phyloP scores from a whole-genome alignment of 169 alveolate species.

The Plasmodium sp. region DNA sequence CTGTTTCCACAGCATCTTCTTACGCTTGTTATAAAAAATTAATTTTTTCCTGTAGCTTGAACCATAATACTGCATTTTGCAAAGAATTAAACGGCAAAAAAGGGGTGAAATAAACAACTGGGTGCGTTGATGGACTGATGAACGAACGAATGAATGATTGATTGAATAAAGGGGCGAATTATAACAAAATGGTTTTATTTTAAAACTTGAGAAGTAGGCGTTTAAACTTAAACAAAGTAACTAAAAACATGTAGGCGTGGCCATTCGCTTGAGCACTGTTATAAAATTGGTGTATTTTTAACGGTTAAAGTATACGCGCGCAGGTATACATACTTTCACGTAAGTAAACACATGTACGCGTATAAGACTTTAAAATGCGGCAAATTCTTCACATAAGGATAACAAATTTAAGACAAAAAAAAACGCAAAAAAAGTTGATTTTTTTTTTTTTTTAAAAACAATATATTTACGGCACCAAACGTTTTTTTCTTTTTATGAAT shows the following conservation, averaged over 20 bases:
- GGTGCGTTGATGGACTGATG: background rate
- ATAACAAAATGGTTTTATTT: conserved; percentile 40
- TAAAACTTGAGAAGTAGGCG: background rate
- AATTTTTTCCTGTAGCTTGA: background rate
- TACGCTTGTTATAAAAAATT: conserved; percentile 14
- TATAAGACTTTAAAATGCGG: conserved; percentile 1
- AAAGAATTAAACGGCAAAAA: conserved; percentile 6
- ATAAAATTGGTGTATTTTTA: background rate
- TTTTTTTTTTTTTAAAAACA: conserved; percentile 7
- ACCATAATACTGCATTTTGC: conserved; percentile 36
- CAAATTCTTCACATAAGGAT: background rate
- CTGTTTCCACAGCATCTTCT: conserved; percentile 54
- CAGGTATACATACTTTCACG: background rate
- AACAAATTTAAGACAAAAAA: conserved; percentile 26
- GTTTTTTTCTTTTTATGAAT: background rate
- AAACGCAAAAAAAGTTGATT: background rate
- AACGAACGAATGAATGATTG: background rate
- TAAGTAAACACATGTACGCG: background rate
- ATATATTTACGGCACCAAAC: conserved; percentile 5
- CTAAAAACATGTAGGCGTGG: background rate
- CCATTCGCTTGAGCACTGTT: background rate
- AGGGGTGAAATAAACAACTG: background rate
- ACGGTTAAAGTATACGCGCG: background rate
- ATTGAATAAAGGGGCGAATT: conserved; percentile 9
- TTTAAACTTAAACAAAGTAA: conserved; percentile 1